Base-by-base conservation (phyloP, 1,284 basidiomycete genomes). In the Sporisorium sorghi region DNA sequence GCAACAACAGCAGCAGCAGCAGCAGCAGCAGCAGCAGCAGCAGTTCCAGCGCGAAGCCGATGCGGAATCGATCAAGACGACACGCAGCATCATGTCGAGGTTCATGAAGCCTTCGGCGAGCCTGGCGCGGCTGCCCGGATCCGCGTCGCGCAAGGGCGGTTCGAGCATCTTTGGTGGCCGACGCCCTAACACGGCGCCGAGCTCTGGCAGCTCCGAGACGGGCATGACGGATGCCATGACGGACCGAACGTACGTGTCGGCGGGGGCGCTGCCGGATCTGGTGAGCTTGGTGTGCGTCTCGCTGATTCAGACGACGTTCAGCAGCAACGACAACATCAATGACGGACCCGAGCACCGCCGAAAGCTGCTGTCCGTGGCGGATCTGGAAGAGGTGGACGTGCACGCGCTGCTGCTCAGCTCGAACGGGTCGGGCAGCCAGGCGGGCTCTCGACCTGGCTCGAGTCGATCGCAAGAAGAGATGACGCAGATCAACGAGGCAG, bases 381-480 rank as follows among this genome's bases (percentile, higher is more conserved):
- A 81, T 40, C 51, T 81, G 49, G 80, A 81, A 44, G 80, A 81
- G 47, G 66, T 81, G 24, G 80, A 81, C 30, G 46, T 80, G 26
- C 67, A 62, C 14, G 68, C 70, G 21, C 52, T 73, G 62, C 55
- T 76, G 52, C 59, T 71, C 58, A 73, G 62, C 43, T 73, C 67
- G 46, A 61, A 69, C 12, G 57, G 59, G 5, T 61, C 61, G 10
- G 64, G 63, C 24, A 73, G 70, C 26, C 60, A 61, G 39, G 40
- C 63, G 5, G 70, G 65, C 5, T 67, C 69, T 42, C 46, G 71
- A 35, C 69, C 71, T 17, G 67, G 63, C 7, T 69, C 60, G 28
- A 58, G 73, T 47, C 58, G 71, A n/a, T 63, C 66, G 37, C 52
- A 54, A 30, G 55, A 72, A 7, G 66, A 63, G 48, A 72, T 78